These are phyloP conservation scores for Xylaria palmicola DNA, from an alignment of 495 filamentous ascomycete genomes.

Conservation along the genomic window DNA sequence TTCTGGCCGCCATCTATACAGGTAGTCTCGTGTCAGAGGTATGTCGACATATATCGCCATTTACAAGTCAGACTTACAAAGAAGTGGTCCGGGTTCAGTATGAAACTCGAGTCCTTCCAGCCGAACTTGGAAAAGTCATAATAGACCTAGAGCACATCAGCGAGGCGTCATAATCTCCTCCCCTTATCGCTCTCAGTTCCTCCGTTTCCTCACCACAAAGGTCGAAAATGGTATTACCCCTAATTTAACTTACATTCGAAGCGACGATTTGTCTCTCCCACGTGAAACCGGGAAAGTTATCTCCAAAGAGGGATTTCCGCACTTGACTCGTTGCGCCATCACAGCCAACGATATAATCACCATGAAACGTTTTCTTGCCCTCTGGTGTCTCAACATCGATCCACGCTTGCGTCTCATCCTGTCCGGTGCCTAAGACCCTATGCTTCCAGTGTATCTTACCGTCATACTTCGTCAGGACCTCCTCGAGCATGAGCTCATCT, in stretches of 20 bases:
- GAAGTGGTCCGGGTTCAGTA: slow-evolving; percentile 58
- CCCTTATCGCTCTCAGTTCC: background rate
- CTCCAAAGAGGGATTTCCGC: slow-evolving; percentile 55
- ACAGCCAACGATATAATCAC: slow-evolving; percentile 58
- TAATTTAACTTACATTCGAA: slow-evolving; percentile 54
- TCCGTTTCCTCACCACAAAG: background rate
- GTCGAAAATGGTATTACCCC: background rate
- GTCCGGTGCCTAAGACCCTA: slow-evolving; percentile 47
- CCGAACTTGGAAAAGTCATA: slow-evolving; percentile 55
- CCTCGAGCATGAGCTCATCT: slow-evolving; percentile 46
- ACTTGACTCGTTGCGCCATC: slow-evolving; percentile 60
- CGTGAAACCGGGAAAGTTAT: slow-evolving; percentile 60
- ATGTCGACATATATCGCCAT: background rate
- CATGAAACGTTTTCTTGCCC: slow-evolving; percentile 42
- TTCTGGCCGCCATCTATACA: slow-evolving; percentile 54
- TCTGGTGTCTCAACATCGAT: slow-evolving; percentile 49
- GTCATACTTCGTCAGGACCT: slow-evolving; percentile 43
- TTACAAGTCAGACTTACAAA: slow-evolving; percentile 31
- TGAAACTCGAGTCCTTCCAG: slow-evolving; percentile 58
- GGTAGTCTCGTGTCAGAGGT: background rate
- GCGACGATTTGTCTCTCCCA: slow-evolving; percentile 60
- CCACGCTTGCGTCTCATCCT: slow-evolving; percentile 49
- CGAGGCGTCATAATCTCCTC: background rate
- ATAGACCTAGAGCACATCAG: slow-evolving; percentile 43
- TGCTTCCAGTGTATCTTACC: slow-evolving; percentile 49